Evolutionary conservation across 345 rosid species (phyloP).

Genomic region (Moricandia arvensis): DNA sequence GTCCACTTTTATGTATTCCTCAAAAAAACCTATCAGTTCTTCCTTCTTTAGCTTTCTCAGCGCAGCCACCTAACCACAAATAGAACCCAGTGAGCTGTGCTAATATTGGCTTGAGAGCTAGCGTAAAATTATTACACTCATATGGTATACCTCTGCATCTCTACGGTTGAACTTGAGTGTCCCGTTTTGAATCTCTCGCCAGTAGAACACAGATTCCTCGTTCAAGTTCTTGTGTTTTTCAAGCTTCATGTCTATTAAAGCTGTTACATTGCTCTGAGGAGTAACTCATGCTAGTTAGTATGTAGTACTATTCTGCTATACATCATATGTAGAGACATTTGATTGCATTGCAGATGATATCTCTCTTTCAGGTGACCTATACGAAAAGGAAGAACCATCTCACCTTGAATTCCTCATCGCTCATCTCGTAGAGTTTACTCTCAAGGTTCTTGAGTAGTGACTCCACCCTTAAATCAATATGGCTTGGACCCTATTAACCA

Average conservation of each 20-base stretch:
- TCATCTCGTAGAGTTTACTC: conserved; percentile 61
- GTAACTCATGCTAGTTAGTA: conserved; percentile 20
- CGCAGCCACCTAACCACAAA: conserved; percentile 58
- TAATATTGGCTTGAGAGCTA: too few relatives aligned
- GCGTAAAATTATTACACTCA: too few relatives aligned
- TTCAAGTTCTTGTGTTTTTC: neutral
- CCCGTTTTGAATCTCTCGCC: neutral
- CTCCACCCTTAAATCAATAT: conserved; percentile 72
- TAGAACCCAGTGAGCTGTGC: neutral
- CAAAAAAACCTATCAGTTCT: conserved; percentile 69
- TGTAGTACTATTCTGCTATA: neutral
- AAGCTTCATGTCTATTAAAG: neutral
- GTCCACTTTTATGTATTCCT: conserved; percentile 58
- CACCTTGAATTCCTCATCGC: conserved; percentile 77
- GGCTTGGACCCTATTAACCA: conserved; percentile 56
- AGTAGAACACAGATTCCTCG: neutral
- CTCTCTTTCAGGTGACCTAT: neutral
- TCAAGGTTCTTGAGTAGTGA: conserved; percentile 65
- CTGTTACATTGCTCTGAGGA: conserved; percentile 62
- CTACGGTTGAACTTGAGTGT: neutral
- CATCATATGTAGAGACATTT: neutral
- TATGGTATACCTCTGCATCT: neutral
- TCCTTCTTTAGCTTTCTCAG: conserved; percentile 55
- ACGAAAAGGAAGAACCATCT: neutral
- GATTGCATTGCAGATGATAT: neutral